Base-by-base conservation (phyloP, 208 protist genomes). In the Crithidia bombi region DNA sequence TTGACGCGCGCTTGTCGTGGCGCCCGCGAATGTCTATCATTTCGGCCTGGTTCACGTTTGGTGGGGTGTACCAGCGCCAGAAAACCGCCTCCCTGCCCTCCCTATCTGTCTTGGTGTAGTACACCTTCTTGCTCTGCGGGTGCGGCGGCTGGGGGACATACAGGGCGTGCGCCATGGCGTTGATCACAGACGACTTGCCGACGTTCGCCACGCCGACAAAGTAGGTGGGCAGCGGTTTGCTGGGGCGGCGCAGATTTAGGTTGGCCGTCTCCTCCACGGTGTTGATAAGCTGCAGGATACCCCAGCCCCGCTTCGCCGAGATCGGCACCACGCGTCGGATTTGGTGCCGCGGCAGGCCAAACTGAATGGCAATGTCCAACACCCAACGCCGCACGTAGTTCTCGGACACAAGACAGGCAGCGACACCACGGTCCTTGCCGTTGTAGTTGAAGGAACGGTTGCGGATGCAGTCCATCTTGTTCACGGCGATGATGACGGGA, bases 171-270 rank as follows among this genome's bases (percentile, higher is more conserved):
- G 92, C 92, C 50, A 97, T 82, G 23, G 90, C 90, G 72, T 97
- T 97, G 51, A 97, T 90, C 25, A 97, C 78, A n/a, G 92, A 97
- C 36, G 92, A 97, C 89, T 97, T 97, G 21, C 92, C 92, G 14
- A 93, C 88, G 78, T 97, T 97, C 17, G 92, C 88, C 11, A 87
- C 89, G 9, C 92, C 92, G 26, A 95, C 86, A 66, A 97, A 91
- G 71, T 97, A 97, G 32, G 92, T 95, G 23, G 85, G 85, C 25
- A 94, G 77, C 5, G 92, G 92, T 59, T 83, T 81, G 62, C 73
- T 65, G 5, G 88, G 83, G 5, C 89, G 92, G 9, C 73, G 73
- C 50, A 96, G 69, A 65, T 91, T 95, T 6, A 96, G 67, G 69
- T 97, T 97, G 7, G 92, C 78, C 4, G 76, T 66, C 12, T 88